Percentiles rank a stretch among this genome's conserved stretches.
phyloP scores from a whole-genome alignment of 306 rosid genomes.

The Castanea mollissima region DNA sequence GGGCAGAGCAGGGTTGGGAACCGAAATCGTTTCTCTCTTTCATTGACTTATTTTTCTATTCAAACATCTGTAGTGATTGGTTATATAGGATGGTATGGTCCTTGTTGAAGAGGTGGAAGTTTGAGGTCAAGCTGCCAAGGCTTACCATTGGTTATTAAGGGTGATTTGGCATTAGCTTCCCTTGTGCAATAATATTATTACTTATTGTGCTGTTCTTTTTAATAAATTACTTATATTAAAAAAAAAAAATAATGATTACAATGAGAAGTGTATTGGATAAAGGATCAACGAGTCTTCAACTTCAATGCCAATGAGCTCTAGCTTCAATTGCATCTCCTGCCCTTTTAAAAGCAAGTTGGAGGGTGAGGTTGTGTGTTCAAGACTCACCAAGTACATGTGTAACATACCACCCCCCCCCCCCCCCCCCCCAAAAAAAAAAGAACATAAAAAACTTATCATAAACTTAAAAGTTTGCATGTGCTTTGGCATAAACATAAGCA shows the following conservation, averaged over 20 bases:
- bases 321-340: too few species aligned
- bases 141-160: not conserved
- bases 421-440: too few species aligned
- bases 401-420: too few species aligned
- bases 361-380: too few species aligned
- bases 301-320: too few species aligned
- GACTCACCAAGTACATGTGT: too few species aligned
- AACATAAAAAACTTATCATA: too few species aligned
- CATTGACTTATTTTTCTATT: not conserved
- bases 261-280: too few species aligned
- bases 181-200: not conserved
- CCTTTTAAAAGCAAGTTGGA: too few species aligned
- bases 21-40: not conserved
- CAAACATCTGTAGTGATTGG: not conserved
- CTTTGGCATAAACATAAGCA: not conserved
- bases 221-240: not conserved
- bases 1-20: not conserved
- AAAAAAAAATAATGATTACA: not conserved
- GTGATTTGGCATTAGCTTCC: not conserved
- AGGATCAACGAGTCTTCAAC: too few species aligned
- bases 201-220: not conserved
- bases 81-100: not conserved
- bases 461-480: not conserved
- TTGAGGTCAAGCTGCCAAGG: not conserved
- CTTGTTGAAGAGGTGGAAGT: not conserved